phyloP scores from a whole-genome alignment of 2,329 filamentous ascomycete genomes.

The Fusarium tuaranense region DNA sequence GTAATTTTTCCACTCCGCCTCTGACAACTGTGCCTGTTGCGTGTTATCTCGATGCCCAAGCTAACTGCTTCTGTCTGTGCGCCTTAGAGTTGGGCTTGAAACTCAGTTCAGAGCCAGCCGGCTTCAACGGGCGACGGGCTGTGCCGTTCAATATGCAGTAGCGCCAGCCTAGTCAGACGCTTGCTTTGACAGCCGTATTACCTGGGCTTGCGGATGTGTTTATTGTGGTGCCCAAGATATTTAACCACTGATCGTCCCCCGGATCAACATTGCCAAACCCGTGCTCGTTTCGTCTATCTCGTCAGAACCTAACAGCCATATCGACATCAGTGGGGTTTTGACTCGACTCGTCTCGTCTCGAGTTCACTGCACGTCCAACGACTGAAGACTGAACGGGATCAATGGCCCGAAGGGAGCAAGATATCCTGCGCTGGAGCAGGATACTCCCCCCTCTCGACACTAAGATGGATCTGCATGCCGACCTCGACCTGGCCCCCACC shows the following conservation, averaged over 20 bases:
- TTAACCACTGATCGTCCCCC: not conserved
- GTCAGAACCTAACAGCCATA: not conserved
- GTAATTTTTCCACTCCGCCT: not conserved
- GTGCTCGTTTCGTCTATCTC: not conserved
- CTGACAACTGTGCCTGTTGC: not conserved
- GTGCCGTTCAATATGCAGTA: not conserved
- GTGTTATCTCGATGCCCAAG: not conserved
- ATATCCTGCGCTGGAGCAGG: not conserved
- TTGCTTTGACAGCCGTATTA: not conserved
- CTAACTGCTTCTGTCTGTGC: not conserved
- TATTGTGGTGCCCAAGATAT: not conserved
- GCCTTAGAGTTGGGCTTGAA: not conserved
- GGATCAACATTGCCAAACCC: not conserved
- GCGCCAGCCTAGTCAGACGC: not conserved
- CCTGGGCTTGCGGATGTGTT: not conserved
- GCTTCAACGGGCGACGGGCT: not conserved
- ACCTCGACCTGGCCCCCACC: not conserved
- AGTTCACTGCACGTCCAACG: not conserved
- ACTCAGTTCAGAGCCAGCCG: not conserved
- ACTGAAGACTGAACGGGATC: not conserved
- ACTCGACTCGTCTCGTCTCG: not conserved
- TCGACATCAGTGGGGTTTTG: not conserved
- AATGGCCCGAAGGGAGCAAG: not conserved
- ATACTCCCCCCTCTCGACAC: not conserved
- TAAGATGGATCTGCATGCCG: not conserved